These are phyloP conservation scores for Plasmodium vinckei DNA, from an alignment of 169 alveolate species.

Conservation along the genomic window DNA sequence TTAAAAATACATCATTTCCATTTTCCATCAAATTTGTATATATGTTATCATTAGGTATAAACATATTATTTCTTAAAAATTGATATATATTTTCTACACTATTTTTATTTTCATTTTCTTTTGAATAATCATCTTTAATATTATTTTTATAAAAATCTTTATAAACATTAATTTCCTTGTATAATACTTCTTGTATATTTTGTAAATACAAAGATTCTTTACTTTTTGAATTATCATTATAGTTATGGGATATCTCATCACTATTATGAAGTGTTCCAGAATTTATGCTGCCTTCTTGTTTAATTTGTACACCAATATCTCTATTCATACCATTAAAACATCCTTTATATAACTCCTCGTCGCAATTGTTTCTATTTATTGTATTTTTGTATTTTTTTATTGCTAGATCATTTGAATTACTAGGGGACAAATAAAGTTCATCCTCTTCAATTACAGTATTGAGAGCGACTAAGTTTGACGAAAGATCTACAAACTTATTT, in stretches of 20 bases:
- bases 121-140: conserved; percentile 5
- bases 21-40: conserved; percentile 70
- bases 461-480: neutral
- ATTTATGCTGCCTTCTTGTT: no score
- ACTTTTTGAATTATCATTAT: neutral
- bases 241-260: neutral
- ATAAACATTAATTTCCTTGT: conserved; percentile 44
- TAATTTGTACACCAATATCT: no score
- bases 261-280: neutral
- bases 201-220: conserved; percentile 5
- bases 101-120: conserved; percentile 12
- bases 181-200: conserved; percentile 40
- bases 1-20: conserved; percentile 72
- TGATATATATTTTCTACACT: conserved; percentile 29
- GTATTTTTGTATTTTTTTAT: no score
- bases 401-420: neutral
- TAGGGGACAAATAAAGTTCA: neutral
- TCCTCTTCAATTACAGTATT: no score
- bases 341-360: no score
- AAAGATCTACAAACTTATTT: neutral
- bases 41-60: conserved; percentile 64
- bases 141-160: conserved; percentile 5
- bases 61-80: conserved; percentile 53
- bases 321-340: no score
- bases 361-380: no score